These are phyloP conservation scores for Podaxis mareebaensis DNA, from an alignment of 768 basidiomycete species.

Conservation along the genomic window DNA sequence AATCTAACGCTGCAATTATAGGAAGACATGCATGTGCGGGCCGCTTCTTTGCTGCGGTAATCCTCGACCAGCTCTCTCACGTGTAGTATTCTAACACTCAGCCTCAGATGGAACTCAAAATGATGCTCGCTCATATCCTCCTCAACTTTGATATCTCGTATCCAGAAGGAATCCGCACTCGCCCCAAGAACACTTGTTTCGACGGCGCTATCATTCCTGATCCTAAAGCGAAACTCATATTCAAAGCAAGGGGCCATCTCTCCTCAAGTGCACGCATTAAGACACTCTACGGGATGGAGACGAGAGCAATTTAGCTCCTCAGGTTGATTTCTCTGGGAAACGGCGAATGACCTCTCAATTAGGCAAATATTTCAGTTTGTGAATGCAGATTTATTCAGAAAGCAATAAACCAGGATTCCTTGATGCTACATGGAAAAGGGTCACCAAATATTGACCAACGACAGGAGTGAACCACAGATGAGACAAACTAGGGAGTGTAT, in stretches of 20 bases:
- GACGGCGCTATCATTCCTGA: conserved; percentile 36
- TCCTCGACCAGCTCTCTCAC: conserved; percentile 13
- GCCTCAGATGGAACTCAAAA: conserved; percentile 35
- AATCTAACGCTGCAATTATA: conserved; percentile 18
- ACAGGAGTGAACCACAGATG: background rate
- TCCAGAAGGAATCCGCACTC: conserved; percentile 24
- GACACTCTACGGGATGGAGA: background rate
- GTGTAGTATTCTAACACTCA: background rate
- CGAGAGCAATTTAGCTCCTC: background rate
- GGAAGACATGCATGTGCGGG: conserved; percentile 39
- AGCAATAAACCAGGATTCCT: background rate
- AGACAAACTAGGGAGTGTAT: background rate
- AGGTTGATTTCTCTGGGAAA: background rate
- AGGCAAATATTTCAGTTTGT: background rate
- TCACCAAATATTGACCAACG: background rate
- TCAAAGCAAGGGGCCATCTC: conserved; percentile 23
- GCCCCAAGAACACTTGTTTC: conserved; percentile 32
- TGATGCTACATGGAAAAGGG: too few species aligned
- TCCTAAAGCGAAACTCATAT: conserved; percentile 31
- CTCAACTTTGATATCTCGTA: conserved; percentile 34
- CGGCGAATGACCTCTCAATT: too few species aligned
- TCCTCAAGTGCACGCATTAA: background rate
- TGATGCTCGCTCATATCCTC: conserved; percentile 37
- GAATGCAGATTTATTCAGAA: background rate
- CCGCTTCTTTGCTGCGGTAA: conserved; percentile 36